phyloP scores from a whole-genome alignment of 2,329 filamentous ascomycete species.

The Neofusicoccum sp. region DNA sequence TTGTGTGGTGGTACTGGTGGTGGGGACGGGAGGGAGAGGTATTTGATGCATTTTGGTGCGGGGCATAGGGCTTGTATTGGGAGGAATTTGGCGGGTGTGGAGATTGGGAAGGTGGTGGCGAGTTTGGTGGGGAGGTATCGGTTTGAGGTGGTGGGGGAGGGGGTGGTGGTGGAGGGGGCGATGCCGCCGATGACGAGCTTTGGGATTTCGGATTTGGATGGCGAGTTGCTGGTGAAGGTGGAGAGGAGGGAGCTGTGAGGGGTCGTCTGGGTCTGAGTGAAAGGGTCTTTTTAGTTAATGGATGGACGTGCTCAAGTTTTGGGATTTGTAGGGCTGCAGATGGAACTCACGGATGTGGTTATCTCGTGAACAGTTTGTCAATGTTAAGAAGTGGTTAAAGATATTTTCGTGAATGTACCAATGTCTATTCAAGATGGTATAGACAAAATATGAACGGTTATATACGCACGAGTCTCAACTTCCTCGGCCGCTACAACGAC shows the following conservation, averaged over 20 bases:
- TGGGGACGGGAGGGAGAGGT: not conserved
- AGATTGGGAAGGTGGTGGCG: not conserved
- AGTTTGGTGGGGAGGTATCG: not conserved
- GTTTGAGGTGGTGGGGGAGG: not conserved
- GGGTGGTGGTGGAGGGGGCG: not conserved
- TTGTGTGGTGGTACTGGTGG: not conserved
- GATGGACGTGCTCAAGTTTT: too few relatives aligned
- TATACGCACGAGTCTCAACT: not conserved
- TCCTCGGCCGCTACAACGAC: not conserved
- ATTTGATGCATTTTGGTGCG: not conserved
- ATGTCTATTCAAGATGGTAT: not conserved
- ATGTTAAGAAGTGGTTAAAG: too few relatives aligned
- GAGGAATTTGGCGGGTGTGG: not conserved
- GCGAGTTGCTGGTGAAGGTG: not conserved
- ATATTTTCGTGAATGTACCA: too few relatives aligned
- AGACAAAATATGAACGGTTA: not conserved
- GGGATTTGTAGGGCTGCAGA: too few relatives aligned
- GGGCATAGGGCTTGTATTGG: slow-evolving; percentile 9
- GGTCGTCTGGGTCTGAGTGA: not conserved
- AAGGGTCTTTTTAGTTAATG: too few relatives aligned
- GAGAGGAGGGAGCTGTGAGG: not conserved
- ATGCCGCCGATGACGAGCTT: slow-evolving; percentile 2
- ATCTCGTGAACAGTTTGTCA: not conserved
- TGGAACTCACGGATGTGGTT: not conserved
- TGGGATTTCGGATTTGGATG: not conserved